phyloP scores from a whole-genome alignment of 2,329 filamentous ascomycete genomes.

The Pleomassaria siparia region DNA sequence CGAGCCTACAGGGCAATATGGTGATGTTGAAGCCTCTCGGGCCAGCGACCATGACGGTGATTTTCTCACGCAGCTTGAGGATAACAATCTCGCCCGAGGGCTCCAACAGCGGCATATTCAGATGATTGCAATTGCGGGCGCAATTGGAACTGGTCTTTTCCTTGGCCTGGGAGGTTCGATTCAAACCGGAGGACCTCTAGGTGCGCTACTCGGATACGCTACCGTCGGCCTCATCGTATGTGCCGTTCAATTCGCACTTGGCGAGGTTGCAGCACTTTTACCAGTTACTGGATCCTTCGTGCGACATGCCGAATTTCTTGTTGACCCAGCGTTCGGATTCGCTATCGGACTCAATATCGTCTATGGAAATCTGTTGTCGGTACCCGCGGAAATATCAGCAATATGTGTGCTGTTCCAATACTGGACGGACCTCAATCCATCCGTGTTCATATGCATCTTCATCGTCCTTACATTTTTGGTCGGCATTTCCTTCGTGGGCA shows the following conservation, averaged over 20 bases:
- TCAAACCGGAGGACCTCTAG: constrained; percentile 54
- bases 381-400: constrained; percentile 35
- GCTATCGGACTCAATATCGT: constrained; percentile 57
- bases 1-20: background rate
- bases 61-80: constrained; percentile 28
- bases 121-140: constrained; percentile 60
- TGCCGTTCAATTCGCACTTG: constrained; percentile 54
- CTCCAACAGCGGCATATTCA: constrained; percentile 55
- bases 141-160: constrained; percentile 58
- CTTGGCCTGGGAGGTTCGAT: constrained; percentile 57
- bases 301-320: constrained; percentile 52
- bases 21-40: constrained; percentile 8
- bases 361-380: constrained; percentile 55
- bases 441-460: constrained; percentile 37
- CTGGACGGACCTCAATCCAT: constrained; percentile 35
- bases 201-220: constrained; percentile 55
- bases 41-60: constrained; percentile 12
- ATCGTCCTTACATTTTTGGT: constrained; percentile 36
- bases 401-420: constrained; percentile 29
- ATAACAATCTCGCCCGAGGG: constrained; percentile 22
- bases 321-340: constrained; percentile 52
- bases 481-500: constrained; percentile 30
- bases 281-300: constrained; percentile 56
- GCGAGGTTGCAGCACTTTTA: constrained; percentile 54
- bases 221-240: constrained; percentile 55